Conservation (phyloP, 208 protist species). For the Wallacemonas collosoma region DNA sequence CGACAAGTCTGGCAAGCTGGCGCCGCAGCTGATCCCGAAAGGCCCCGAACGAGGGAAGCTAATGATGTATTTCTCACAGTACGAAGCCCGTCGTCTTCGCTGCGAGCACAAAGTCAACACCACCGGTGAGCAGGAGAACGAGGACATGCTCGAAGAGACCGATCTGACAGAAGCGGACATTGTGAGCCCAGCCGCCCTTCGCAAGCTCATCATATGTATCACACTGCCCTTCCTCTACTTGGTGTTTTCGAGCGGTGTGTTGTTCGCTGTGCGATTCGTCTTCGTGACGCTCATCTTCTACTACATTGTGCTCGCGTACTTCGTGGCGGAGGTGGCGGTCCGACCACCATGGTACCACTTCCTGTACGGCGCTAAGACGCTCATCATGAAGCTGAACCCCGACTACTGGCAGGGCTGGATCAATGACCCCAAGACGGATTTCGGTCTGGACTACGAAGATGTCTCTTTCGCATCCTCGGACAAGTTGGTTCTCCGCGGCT, state of each 20-base stretch:
- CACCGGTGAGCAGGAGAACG: conserved; percentile 47
- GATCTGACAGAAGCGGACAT: conserved; percentile 61
- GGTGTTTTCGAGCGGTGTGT: conserved; percentile 76
- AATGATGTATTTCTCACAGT: conserved; percentile 63
- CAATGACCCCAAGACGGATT: conserved; percentile 83
- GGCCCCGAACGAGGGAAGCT: conserved; percentile 30
- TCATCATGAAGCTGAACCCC: conserved; percentile 67
- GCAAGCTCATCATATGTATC: conserved; percentile 64
- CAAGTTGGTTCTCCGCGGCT: conserved; percentile 74
- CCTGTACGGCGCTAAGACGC: conserved; percentile 48
- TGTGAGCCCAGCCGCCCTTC: conserved; percentile 76
- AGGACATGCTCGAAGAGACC: conserved; percentile 50
- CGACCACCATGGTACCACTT: conserved; percentile 92
- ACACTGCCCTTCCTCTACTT: conserved; percentile 73
- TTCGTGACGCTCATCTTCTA: conserved; percentile 69
- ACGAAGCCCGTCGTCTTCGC: conserved; percentile 38
- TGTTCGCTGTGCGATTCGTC: conserved; percentile 76
- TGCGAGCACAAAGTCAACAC: conserved; percentile 28
- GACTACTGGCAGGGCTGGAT: conserved; percentile 91
- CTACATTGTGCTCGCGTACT: conserved; percentile 77
- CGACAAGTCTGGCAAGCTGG: conserved; percentile 60
- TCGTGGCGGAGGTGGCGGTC: conserved; percentile 89
- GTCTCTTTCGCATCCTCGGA: conserved; percentile 75
- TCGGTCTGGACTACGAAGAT: conserved; percentile 80
- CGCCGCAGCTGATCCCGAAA: conserved; percentile 52